Conservation (phyloP, 1,284 basidiomycete genomes). For the Ustilago lituana region DNA sequence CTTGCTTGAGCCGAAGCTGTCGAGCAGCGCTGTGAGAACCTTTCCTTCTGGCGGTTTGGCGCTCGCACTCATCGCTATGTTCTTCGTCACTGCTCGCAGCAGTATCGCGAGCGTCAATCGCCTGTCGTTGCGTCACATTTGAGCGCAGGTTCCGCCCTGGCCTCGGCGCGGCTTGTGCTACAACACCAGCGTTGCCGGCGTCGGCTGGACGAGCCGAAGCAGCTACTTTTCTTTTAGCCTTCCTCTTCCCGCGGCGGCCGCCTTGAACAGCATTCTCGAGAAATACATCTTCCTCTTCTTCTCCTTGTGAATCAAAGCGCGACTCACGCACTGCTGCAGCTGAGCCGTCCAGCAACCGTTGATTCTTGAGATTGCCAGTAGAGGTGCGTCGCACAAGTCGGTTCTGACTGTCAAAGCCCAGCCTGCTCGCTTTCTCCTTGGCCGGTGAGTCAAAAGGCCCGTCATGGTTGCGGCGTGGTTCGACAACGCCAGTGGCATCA, state of each 20-base stretch:
- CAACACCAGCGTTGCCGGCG: neutral
- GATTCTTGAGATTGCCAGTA: constrained; percentile 1
- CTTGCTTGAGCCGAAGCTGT: constrained; percentile 24
- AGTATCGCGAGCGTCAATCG: neutral
- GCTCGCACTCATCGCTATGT: neutral
- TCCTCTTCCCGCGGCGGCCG: constrained; percentile 3
- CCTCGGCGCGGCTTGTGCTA: constrained; percentile 10
- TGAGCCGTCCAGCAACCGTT: constrained; percentile 29
- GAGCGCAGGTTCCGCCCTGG: constrained; percentile 24
- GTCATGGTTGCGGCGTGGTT: constrained; percentile 12
- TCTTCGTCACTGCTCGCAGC: neutral
- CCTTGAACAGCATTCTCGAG: constrained; percentile 24
- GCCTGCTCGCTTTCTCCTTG: constrained; percentile 32
- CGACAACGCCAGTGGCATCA: constrained; percentile 3
- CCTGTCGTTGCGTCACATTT: constrained; percentile 5
- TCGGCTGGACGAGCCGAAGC: neutral
- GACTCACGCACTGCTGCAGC: constrained; percentile 33
- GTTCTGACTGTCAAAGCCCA: constrained; percentile 45
- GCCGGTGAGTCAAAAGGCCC: constrained; percentile 39
- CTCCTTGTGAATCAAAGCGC: constrained; percentile 47
- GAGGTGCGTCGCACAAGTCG: constrained; percentile 23
- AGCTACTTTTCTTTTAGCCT: constrained; percentile 14
- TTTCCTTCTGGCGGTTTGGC: constrained; percentile 16
- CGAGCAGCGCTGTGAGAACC: constrained; percentile 13
- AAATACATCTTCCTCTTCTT: constrained; percentile 47